Evolutionary conservation across 306 rosid species (phyloP).

Genomic region (Vigna reflexopilosa): DNA sequence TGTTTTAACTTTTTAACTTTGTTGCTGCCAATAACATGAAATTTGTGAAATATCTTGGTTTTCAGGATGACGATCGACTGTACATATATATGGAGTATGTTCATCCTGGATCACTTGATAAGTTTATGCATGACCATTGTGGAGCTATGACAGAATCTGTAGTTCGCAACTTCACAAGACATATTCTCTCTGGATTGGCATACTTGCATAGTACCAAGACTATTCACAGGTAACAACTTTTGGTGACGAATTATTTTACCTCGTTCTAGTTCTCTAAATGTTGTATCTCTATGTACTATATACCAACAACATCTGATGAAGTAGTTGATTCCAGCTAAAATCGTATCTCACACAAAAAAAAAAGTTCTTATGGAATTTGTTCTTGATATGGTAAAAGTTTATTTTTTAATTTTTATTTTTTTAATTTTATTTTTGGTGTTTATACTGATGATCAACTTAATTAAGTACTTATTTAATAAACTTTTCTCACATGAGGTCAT

Average conservation of each 20-base stretch:
- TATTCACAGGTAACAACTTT: slow-evolving; percentile 78
- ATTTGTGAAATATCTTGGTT: slow-evolving; percentile 27
- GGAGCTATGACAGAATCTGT: slow-evolving; percentile 86
- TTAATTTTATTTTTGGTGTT: not conserved
- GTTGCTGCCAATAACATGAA: slow-evolving; percentile 29
- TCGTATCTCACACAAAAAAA: not conserved
- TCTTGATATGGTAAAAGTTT: slow-evolving; percentile 24
- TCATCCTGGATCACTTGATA: slow-evolving; percentile 83
- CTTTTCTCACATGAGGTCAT: not conserved
- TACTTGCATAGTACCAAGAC: slow-evolving; percentile 78
- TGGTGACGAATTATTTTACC: slow-evolving; percentile 26
- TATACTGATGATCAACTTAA: not conserved
- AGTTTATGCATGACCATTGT: slow-evolving; percentile 72
- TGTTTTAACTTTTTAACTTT: slow-evolving; percentile 2
- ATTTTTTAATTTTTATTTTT: no score
- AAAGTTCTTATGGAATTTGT: slow-evolving; percentile 12
- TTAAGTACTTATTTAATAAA: not conserved
- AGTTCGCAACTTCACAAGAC: slow-evolving; percentile 85
- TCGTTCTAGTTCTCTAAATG: slow-evolving; percentile 16
- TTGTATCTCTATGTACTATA: slow-evolving; percentile 25
- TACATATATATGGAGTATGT: slow-evolving; percentile 93
- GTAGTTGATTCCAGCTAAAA: slow-evolving; percentile 31
- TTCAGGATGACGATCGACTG: slow-evolving; percentile 75
- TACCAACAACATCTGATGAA: slow-evolving; percentile 21
- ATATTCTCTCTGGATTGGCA: slow-evolving; percentile 84